These are phyloP conservation scores for Helianthus tuberosus DNA, from an alignment of 129 eudicot genomes.

Conservation along the genomic window DNA sequence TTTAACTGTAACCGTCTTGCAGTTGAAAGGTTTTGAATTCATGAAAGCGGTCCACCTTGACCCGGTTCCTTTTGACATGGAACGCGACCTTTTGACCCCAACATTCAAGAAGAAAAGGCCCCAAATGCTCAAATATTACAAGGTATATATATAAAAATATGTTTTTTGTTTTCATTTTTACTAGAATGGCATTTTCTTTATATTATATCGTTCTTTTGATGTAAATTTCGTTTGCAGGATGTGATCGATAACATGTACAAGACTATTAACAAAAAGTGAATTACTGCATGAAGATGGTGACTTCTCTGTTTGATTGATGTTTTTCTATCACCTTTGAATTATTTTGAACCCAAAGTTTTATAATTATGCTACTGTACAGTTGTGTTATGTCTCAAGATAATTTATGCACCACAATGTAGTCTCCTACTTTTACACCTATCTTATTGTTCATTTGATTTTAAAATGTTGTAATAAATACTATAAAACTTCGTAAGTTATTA, in stretches of 20 bases:
- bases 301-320: neutral
- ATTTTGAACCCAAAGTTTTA: conserved; percentile 14
- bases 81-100: conserved; percentile 88
- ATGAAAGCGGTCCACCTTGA: conserved; percentile 83
- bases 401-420: conserved; percentile 2
- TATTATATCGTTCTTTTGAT: neutral
- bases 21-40: conserved; percentile 89
- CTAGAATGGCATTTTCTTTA: neutral
- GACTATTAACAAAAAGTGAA: conserved; percentile 39
- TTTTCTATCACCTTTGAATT: conserved; percentile 12
- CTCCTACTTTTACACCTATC: neutral
- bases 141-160: conserved; percentile 41
- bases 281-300: conserved; percentile 10
- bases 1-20: conserved; percentile 19
- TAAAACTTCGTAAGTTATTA: neutral
- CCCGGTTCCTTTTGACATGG: conserved; percentile 86
- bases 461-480: neutral
- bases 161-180: neutral
- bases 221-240: conserved; percentile 9
- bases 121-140: conserved; percentile 76
- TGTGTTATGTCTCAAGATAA: conserved; percentile 8
- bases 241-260: conserved; percentile 42
- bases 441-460: neutral
- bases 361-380: neutral
- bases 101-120: conserved; percentile 93